phyloP scores from a whole-genome alignment of 164 flowering plant species.

The Houttuynia cordata region DNA sequence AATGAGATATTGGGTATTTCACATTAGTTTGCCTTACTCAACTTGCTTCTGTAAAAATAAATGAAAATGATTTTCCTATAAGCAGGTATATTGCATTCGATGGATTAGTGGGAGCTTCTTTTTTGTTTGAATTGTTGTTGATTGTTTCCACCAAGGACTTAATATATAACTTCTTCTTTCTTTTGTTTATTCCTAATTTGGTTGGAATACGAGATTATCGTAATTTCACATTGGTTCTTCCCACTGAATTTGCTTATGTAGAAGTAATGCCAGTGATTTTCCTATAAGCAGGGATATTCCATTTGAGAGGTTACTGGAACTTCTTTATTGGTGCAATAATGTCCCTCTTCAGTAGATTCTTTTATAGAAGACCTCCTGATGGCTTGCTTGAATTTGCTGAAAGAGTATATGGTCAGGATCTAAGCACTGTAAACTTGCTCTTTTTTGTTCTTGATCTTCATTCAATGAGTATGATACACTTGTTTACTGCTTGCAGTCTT shows the following conservation, averaged over 20 bases:
- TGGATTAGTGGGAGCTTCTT: too few species aligned
- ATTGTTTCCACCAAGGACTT: too few species aligned
- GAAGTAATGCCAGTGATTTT: neutral
- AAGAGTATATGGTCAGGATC: constrained; percentile 66
- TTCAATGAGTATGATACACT: neutral
- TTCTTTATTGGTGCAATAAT: constrained; percentile 9
- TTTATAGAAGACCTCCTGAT: constrained; percentile 87
- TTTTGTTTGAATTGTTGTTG: too few species aligned
- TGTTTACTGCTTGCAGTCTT: constrained; percentile 53
- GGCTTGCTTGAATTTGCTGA: constrained; percentile 93
- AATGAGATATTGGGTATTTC: too few species aligned
- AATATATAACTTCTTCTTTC: too few species aligned
- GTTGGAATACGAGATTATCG: too few species aligned
- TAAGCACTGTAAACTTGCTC: neutral
- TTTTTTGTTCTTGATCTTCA: neutral
- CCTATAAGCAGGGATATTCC: neutral
- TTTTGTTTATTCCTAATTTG: too few species aligned
- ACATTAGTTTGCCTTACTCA: too few species aligned
- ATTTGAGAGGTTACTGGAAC: neutral
- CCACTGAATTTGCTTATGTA: neutral
- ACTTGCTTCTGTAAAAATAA: too few species aligned
- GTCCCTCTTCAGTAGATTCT: constrained; percentile 87
- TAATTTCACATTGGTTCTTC: too few species aligned
- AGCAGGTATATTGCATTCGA: too few species aligned
- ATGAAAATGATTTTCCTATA: too few species aligned